phyloP scores from a whole-genome alignment of 1,139 yeast genomes.

The Blastobotrys capitulatus region DNA sequence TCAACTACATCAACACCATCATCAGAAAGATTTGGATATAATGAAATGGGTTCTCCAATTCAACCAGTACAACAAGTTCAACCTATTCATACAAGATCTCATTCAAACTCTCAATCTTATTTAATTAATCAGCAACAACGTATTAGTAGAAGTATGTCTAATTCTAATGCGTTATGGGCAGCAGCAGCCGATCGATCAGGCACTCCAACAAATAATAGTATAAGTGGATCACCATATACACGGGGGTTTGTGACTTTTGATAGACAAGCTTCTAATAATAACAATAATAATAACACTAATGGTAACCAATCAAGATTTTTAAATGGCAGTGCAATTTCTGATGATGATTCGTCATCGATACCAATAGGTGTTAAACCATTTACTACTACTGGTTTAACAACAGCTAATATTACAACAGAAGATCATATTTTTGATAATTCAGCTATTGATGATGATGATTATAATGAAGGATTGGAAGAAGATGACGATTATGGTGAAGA shows the following conservation, averaged over 20 bases:
- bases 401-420: neutral
- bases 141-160: slow-evolving; percentile 7
- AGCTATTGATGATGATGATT: slow-evolving; percentile 8
- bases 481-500: slow-evolving; percentile 43
- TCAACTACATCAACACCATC: slow-evolving; percentile 1
- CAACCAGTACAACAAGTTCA: neutral
- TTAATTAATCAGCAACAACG: neutral
- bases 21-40: neutral
- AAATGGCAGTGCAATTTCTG: slow-evolving; percentile 11
- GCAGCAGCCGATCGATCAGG: slow-evolving; percentile 8
- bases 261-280: neutral
- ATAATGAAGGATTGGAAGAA: slow-evolving; percentile 14
- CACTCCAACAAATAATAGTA: neutral
- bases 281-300: neutral
- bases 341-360: neutral
- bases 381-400: neutral
- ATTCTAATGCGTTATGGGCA: slow-evolving; percentile 1
- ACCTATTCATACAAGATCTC: neutral
- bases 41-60: neutral
- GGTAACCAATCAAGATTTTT: neutral
- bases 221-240: neutral
- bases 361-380: neutral
- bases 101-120: neutral
- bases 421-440: neutral
- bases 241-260: neutral